Evolutionary conservation across 2,329 filamentous ascomycete genomes (phyloP).

Genomic region (Cryphonectria naterciae): DNA sequence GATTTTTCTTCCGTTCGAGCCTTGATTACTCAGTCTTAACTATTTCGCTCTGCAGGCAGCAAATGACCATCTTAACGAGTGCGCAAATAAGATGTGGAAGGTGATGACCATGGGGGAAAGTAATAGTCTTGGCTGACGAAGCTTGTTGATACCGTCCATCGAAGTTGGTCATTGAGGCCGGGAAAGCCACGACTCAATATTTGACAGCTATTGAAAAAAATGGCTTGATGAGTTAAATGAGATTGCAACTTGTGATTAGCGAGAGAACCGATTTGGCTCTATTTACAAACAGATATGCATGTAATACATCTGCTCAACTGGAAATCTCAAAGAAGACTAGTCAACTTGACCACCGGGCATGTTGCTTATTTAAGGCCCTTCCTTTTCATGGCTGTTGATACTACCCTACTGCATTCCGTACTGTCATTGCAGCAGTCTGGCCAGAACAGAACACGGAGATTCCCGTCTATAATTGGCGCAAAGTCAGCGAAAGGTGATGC

Average conservation of each 20-base stretch:
- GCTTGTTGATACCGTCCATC: not conserved
- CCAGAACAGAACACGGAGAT: not conserved
- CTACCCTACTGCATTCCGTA: not conserved
- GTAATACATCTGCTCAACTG: not conserved
- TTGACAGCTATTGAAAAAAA: not conserved
- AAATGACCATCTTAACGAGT: not conserved
- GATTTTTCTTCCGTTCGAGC: not conserved
- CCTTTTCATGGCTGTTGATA: not conserved
- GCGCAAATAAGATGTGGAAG: not conserved
- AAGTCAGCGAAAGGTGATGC: not conserved
- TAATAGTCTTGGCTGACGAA: not conserved
- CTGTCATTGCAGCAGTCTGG: not conserved
- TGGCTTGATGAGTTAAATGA: not conserved
- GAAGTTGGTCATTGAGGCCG: not conserved
- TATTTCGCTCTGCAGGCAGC: not conserved
- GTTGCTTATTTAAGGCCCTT: not conserved
- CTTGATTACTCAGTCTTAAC: no score
- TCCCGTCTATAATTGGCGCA: not conserved
- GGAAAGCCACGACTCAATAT: not conserved
- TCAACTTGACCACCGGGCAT: not conserved
- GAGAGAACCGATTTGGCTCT: not conserved
- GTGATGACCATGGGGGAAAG: not conserved
- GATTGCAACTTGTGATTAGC: not conserved
- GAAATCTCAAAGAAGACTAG: not conserved
- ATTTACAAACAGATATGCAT: not conserved